Evolutionary conservation across 2,329 filamentous ascomycete species (phyloP).

Genomic region (Sporothrix euskadiensis): DNA sequence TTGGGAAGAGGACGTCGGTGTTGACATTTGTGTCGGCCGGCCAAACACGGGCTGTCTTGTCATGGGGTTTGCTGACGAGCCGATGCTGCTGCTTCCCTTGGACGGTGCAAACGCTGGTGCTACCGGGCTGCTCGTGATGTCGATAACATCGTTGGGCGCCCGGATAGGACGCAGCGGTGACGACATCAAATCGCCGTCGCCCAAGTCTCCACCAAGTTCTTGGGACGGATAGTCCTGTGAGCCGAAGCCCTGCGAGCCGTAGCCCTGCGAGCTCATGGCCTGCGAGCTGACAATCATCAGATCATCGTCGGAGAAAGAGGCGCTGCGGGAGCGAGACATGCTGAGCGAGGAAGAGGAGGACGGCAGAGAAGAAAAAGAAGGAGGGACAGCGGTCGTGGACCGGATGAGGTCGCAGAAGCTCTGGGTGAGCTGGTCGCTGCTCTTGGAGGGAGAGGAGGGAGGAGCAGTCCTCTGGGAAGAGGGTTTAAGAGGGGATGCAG

Average conservation of each 20-base stretch:
- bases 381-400: slow-evolving; percentile 34
- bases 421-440: slow-evolving; percentile 29
- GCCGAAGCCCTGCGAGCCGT: slow-evolving; percentile 31
- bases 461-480: not conserved
- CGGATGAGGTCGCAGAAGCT: slow-evolving; percentile 36
- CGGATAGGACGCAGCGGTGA: slow-evolving; percentile 44
- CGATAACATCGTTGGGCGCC: slow-evolving; percentile 39
- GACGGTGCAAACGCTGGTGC: slow-evolving; percentile 11
- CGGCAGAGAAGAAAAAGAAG: not conserved
- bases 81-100: not conserved
- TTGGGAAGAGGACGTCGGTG: slow-evolving; percentile 36
- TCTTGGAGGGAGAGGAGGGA: not conserved
- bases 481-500: not conserved
- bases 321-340: slow-evolving; percentile 34
- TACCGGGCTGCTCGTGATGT: slow-evolving; percentile 38
- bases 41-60: slow-evolving; percentile 38
- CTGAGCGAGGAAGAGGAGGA: not conserved
- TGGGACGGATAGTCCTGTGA: slow-evolving; percentile 7
- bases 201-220: slow-evolving; percentile 12
- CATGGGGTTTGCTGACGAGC: slow-evolving; percentile 22
- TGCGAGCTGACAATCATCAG: slow-evolving; percentile 42
- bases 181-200: slow-evolving; percentile 19
- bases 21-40: slow-evolving; percentile 40
- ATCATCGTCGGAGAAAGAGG: slow-evolving; percentile 44
- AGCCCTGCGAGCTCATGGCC: slow-evolving; percentile 36